Base-by-base conservation (phyloP, 1,284 basidiomycete species). In the Ceratobasidium theobromae region DNA sequence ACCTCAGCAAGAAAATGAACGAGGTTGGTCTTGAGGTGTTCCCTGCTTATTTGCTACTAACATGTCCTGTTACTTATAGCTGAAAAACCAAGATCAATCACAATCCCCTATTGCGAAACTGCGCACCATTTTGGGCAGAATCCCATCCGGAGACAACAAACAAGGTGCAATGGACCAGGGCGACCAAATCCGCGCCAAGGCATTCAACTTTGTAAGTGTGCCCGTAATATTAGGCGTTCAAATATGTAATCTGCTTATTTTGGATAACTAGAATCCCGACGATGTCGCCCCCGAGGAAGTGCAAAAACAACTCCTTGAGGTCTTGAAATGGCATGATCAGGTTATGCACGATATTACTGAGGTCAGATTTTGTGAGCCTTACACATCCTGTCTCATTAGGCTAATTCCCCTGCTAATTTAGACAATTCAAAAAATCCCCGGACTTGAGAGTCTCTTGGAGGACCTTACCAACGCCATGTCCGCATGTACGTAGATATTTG, bases 261-360 rank as follows among this genome's bases (percentile, higher is more conserved):
- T 45, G 66, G 14, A 32, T 2, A n/a, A 25, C 27, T 27, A 65
- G 62, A 65, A 53, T 71, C 68, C 82, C 5, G 76, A 84, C 71
- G 79, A 86, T 67, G 76, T 88, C 72, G 81, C 81, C 1, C 86
- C 88, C 18, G 83, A 85, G 32, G 89, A 93, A 72, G 84, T 93
- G 35, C 86, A 90, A 73, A 75, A 80, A 53, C 81, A 82, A 57
- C 76, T 93, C 1, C 82, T 86, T 79, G 79, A 85, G 69, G 78
- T 93, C 38, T 78, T 94, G 57, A 85, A 82, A 69, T 92, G 91
- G 84, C 84, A 88, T 51, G 88, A 90, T 72, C 78, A 79, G 38
- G 76, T 87, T 52, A 81, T 80, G 71, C 76, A 80, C 40, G 78
- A 81, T 57, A 77, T 86, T 27, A 71, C 79, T 21, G 72, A 77